Evolutionary conservation across 1,139 yeast species (phyloP).

Genomic region (Taphrina populina): DNA sequence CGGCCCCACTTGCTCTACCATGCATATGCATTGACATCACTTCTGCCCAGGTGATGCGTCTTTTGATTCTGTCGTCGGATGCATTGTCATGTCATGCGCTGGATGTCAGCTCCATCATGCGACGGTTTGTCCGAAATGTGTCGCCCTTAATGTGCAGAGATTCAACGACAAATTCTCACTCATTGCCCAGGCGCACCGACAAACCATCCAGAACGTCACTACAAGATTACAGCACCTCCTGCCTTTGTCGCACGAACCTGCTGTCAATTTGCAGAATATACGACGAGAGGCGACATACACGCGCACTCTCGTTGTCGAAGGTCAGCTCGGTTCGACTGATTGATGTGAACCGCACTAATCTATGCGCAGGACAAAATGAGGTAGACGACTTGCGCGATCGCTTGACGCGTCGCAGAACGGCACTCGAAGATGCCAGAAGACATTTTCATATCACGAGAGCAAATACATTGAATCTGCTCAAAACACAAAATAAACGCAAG

Average conservation of each 20-base stretch:
- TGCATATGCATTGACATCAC: too few species aligned
- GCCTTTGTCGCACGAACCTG: not conserved
- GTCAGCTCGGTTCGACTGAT: not conserved
- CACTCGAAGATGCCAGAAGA: constrained; percentile 14
- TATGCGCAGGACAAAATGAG: constrained; percentile 9
- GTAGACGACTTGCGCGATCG: constrained; percentile 22
- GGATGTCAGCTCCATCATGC: not conserved
- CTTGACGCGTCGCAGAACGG: constrained; percentile 22
- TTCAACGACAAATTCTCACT: not conserved
- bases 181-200: constrained; percentile 1
- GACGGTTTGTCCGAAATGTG: constrained; percentile 4
- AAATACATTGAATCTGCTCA: not conserved
- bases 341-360: too few species aligned
- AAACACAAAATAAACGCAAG: constrained; percentile 6
- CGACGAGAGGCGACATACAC: constrained; percentile 20
- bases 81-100: constrained; percentile 17
- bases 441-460: not conserved
- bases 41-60: too few species aligned
- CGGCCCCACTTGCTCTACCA: too few species aligned
- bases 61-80: too few species aligned
- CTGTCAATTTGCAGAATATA: not conserved
- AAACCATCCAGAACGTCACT: not conserved
- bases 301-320: not conserved
- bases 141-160: not conserved
- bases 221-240: not conserved